Conservation (phyloP, 1,284 basidiomycete genomes). For the Hemileia vastatrix region DNA sequence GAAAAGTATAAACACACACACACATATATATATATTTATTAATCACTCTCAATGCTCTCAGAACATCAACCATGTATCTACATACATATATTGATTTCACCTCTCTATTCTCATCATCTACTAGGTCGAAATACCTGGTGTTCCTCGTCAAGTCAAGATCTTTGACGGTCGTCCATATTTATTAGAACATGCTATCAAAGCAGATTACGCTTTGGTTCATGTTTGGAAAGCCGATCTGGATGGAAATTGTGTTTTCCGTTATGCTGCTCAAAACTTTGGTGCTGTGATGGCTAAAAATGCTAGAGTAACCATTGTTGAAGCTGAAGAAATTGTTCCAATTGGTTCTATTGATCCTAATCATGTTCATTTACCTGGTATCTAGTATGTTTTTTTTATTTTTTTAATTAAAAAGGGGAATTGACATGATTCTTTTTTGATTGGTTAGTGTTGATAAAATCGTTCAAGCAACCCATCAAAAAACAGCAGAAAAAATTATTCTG, state of each 20-base stretch:
- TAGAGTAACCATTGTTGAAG: conserved; percentile 83
- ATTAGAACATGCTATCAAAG: conserved; percentile 74
- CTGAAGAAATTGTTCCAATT: conserved; percentile 80
- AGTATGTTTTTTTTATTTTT: not conserved
- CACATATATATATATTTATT: too few species aligned
- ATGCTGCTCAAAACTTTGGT: conserved; percentile 80
- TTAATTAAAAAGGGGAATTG: not conserved
- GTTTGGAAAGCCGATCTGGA: conserved; percentile 91
- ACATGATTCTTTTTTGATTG: not conserved
- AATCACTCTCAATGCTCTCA: too few species aligned
- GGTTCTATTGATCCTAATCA: conserved; percentile 73
- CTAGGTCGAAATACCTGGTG: conserved; percentile 23
- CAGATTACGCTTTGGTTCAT: conserved; percentile 63
- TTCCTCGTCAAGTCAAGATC: conserved; percentile 61
- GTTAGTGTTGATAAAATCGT: conserved; percentile 23
- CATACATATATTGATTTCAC: not conserved
- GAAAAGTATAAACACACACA: conserved; percentile 5
- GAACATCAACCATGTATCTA: too few species aligned
- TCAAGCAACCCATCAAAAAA: conserved; percentile 13
- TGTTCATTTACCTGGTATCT: conserved; percentile 51
- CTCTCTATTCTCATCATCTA: not conserved
- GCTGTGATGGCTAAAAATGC: conserved; percentile 80
- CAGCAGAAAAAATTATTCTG: conserved; percentile 13
- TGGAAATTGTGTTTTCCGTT: conserved; percentile 50
- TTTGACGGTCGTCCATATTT: conserved; percentile 76